Conservation (phyloP, 2,329 filamentous ascomycete genomes). For the Ampelomyces quisqualis region DNA sequence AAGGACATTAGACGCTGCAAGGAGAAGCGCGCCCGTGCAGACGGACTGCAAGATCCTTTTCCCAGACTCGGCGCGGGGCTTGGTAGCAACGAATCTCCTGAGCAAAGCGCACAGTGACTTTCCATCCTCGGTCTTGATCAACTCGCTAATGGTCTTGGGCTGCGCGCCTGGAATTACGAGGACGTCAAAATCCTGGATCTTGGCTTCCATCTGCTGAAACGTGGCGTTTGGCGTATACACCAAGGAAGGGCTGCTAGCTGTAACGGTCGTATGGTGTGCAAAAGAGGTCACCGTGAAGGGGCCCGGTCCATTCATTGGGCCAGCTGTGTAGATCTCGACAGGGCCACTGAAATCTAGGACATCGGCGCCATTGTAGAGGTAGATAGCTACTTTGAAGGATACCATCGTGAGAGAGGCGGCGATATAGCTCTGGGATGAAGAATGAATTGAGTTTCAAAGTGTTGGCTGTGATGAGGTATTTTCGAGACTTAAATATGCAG, state of each 20-base stretch:
- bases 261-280: constrained; percentile 26
- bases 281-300: constrained; percentile 42
- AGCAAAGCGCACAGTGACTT: constrained; percentile 22
- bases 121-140: constrained; percentile 25
- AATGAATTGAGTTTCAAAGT: background rate
- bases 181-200: constrained; percentile 41
- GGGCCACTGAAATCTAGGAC: constrained; percentile 48
- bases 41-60: constrained; percentile 43
- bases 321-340: constrained; percentile 40
- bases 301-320: constrained; percentile 22
- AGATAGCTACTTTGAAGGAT: constrained; percentile 42
- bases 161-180: constrained; percentile 44
- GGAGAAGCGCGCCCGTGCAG: constrained; percentile 44
- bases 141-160: constrained; percentile 23
- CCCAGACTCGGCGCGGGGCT: constrained; percentile 24
- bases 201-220: constrained; percentile 28
- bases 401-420: no score
- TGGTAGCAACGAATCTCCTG: constrained; percentile 21
- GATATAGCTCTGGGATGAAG: background rate
- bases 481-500: background rate
- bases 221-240: constrained; percentile 35
- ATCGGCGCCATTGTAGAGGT: constrained; percentile 44
- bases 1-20: constrained; percentile 44
- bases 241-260: constrained; percentile 26
- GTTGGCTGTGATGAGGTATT: background rate